phyloP scores from a whole-genome alignment of 805 yeast genomes.

The Saccharomycopsis babjevae region DNA sequence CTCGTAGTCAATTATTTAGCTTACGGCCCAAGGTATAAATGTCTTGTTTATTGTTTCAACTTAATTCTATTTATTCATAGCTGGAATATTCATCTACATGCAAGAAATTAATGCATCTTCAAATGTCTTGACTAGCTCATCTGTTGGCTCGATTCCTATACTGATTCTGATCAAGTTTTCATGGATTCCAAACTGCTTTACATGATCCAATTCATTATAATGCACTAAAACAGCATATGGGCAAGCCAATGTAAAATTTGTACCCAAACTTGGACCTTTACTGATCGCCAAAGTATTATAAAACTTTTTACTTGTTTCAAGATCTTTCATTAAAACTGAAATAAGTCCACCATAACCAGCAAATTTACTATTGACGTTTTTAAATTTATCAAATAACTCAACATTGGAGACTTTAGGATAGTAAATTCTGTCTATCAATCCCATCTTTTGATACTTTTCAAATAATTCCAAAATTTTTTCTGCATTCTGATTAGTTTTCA shows the following conservation, averaged over 20 bases:
- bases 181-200: conserved; percentile 76
- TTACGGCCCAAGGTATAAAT: neutral
- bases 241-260: conserved; percentile 80
- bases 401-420: conserved; percentile 48
- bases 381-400: conserved; percentile 54
- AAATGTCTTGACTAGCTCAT: conserved; percentile 42
- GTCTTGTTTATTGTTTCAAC: neutral
- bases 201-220: conserved; percentile 68
- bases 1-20: neutral
- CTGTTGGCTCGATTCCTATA: conserved; percentile 71
- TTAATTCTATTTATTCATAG: neutral
- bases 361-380: conserved; percentile 47
- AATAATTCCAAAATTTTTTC: conserved; percentile 42
- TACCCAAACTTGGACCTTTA: conserved; percentile 88
- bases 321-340: conserved; percentile 58
- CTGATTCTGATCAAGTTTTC: conserved; percentile 67
- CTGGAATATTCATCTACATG: neutral
- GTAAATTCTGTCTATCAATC: conserved; percentile 51
- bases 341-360: conserved; percentile 90
- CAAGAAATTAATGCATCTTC: conserved; percentile 38
- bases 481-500: conserved; percentile 45
- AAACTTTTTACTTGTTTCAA: conserved; percentile 58
- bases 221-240: conserved; percentile 87
- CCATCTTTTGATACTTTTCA: conserved; percentile 28
- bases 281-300: conserved; percentile 60